Base-by-base conservation (phyloP, 2,329 filamentous ascomycete species). In the Coleophoma eucalyptorum region DNA sequence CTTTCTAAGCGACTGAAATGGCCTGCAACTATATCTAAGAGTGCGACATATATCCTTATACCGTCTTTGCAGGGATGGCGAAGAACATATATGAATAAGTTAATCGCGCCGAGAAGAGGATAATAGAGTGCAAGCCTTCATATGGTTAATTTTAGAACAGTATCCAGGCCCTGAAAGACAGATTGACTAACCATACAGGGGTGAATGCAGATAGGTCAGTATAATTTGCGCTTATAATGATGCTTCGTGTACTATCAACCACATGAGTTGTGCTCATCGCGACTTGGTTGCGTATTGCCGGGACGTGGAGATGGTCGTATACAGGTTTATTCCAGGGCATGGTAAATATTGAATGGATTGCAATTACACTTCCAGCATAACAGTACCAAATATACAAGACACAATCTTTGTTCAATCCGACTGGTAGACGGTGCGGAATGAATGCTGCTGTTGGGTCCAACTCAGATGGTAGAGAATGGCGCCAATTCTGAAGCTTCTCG, bases 311-410 rank as follows among this genome's bases (percentile, higher is more conserved):
- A 43, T 43, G 18, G 20, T 43, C 20, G 19, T 21, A 43, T 43
- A 43, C 41, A 11, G 41, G 6, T 43, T 43, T 43, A 10, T 19
- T 51, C 52, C 52, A 54, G 1, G 52, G 52, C 26, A 45, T 48
- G 4, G 37, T 31, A 34, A 54, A 45, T 3, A 49, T 41, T 2
- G 49, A 42, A 46, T 54, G 51, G 31, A 51, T 48, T 10, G 16
- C 40, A 7, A 49, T 49, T 13, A 54, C 13, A 15, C 45, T 51
- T 5, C 49, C 49, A 33, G 32, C 51, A 19, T 49, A 54, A n/a
- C 49, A 8, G 26, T 34, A 51, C 13, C 43, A 44, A 11, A 54
- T 21, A 34, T 42, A 50, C n/a, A 19, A 44, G 3, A 37, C 15
- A 2, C 20, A 16, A 35, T 44, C 21, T 5, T 13, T 31, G 5